Evolutionary conservation across 176 grass and related monocot species (phyloP), one percentile per base, ranked within the genome.

Genomic region (Bothriochloa decipiens): DNA sequence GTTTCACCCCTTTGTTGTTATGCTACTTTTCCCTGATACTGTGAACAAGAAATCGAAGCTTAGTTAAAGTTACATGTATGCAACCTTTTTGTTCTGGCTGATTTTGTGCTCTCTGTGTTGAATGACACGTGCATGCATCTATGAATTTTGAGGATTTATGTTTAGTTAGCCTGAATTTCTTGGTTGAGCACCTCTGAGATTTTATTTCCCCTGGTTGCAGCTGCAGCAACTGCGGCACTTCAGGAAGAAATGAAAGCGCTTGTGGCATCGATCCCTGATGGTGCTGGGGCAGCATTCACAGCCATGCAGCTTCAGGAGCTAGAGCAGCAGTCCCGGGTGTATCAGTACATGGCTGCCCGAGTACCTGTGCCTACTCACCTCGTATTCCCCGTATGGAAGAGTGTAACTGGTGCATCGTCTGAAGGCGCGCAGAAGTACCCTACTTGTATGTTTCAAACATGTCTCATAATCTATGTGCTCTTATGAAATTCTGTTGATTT

Each of bases 341-440:
- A 94, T 85, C 93, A 92, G 63, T 99, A 99, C 88, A 94, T 99
- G 97, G 83, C 89, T 77, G 93, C 93, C 7, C 87, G 88, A 75
- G 91, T 99, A 55, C 97, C 97, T 22, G 93, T 99, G 65, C 97
- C 97, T 39, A 89, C 91, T 18, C 97, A 99, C 72, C 97, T 99
- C 46, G 88, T 99, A 70, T 91, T 96, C 79, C 97, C 97, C 28
- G 92, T 99, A 46, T 99, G 97, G 97, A 99, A 99, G 84, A 94
- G 86, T 57, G 81, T 99, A 61, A 94, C 97, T 7, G 88, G 90
- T 53, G 88, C 89, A 86, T 94, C 93, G 60, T 92, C 93, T 64
- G 91, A 88, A 61, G 93, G 85, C 29, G 89, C 91, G 11, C 88
- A 94, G 81, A 91, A 91, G 69, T 99, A 91, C 90, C 97, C 97